A percentile compares a stretch with the other conserved stretches of the same genome.
Evolutionary conservation across 768 basidiomycete species (phyloP).

Genomic region (Symmetrospora coprosmae): DNA sequence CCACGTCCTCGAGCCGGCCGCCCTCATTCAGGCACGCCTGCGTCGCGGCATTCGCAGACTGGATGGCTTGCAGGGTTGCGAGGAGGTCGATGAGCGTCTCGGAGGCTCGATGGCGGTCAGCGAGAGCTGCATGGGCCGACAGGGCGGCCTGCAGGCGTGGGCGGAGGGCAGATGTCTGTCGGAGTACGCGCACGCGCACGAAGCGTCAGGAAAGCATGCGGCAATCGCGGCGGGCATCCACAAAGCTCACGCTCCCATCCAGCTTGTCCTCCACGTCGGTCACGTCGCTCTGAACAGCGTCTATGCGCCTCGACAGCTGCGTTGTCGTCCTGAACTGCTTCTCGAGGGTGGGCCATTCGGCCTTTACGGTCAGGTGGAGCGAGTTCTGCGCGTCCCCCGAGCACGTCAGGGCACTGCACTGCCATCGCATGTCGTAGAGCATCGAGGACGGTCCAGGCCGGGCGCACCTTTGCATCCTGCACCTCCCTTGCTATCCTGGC

Average conservation of each 20-base stretch:
- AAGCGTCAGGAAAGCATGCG: too few species aligned
- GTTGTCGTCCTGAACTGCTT: not conserved
- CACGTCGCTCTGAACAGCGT: not conserved
- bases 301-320: not conserved
- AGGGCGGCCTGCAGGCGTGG: not conserved
- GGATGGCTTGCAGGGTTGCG: not conserved
- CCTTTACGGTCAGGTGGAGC: conserved; percentile 7
- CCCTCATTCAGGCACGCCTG: not conserved
- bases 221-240: not conserved
- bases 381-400: not conserved
- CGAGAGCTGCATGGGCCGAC: not conserved
- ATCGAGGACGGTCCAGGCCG: not conserved
- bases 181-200: too few species aligned
- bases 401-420: too few species aligned
- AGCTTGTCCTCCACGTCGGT: not conserved
- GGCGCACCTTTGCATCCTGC: not conserved
- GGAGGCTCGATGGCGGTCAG: not conserved
- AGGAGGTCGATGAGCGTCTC: conserved; percentile 1
- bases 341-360: conserved; percentile 9
- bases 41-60: not conserved
- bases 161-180: not conserved
- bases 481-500: conserved; percentile 2
- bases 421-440: not conserved
- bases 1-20: not conserved
- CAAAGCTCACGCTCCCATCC: not conserved